phyloP scores from a whole-genome alignment of 2,329 filamentous ascomycete species.

The Exophiala phaeomuriformis region DNA sequence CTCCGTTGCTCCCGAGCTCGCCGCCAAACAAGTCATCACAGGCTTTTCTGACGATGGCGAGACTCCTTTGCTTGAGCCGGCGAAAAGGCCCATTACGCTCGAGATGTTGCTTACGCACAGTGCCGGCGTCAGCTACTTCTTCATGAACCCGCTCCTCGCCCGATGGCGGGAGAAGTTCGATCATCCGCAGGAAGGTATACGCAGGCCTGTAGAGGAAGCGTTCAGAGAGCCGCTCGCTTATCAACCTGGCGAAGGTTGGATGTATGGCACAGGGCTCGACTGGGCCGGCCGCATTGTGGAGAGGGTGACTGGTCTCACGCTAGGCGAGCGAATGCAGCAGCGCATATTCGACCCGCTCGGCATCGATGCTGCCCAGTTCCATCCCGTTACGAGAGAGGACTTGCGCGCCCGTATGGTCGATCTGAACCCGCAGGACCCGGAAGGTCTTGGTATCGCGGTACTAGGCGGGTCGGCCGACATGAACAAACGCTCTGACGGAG shows the following conservation, averaged over 20 bases:
- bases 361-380: conserved; percentile 46
- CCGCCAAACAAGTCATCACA: conserved; percentile 42
- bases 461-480: conserved; percentile 30
- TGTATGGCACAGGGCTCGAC: conserved; percentile 51
- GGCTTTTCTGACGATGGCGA: conserved; percentile 38
- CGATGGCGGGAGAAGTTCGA: conserved; percentile 29
- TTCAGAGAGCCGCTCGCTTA: conserved; percentile 49
- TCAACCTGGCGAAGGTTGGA: conserved; percentile 57
- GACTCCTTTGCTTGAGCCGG: conserved; percentile 28
- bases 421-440: conserved; percentile 33
- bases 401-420: conserved; percentile 35
- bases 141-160: conserved; percentile 3
- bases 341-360: conserved; percentile 44
- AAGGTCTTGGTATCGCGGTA: conserved; percentile 33
- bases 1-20: conserved; percentile 43
- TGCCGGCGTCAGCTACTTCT: conserved; percentile 9
- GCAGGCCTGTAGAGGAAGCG: conserved; percentile 40
- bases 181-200: conserved; percentile 12
- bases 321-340: conserved; percentile 45
- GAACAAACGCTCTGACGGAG: conserved; percentile 28
- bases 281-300: conserved; percentile 48
- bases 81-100: conserved; percentile 17
- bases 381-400: conserved; percentile 41
- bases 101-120: conserved; percentile 18
- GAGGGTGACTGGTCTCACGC: conserved; percentile 36